phyloP scores from a whole-genome alignment of 2,329 filamentous ascomycete genomes.

The Botryosphaeria dothidea region DNA sequence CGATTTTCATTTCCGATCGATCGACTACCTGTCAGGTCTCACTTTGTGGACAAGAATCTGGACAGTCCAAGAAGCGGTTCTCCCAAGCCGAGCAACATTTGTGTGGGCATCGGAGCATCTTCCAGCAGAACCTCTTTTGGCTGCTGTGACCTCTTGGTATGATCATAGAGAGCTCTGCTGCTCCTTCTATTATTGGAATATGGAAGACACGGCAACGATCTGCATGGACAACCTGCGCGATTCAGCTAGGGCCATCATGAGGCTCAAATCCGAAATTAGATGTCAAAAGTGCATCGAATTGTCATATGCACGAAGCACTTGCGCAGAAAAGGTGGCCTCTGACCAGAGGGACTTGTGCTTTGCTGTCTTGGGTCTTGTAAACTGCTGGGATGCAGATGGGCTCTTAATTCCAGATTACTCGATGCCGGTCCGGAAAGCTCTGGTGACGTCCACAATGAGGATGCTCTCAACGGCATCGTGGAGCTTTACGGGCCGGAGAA shows the following conservation, averaged over 20 bases:
- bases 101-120: background rate
- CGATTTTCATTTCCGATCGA: background rate
- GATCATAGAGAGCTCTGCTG: background rate
- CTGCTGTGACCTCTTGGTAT: background rate
- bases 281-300: background rate
- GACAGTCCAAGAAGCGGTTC: background rate
- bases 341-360: background rate
- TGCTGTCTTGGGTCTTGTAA: background rate
- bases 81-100: background rate
- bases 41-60: background rate
- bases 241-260: too few species aligned
- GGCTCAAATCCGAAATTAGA: background rate
- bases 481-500: background rate
- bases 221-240: too few species aligned
- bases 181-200: background rate
- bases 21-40: background rate
- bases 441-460: background rate
- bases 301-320: background rate
- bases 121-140: background rate
- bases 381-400: background rate
- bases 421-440: background rate
- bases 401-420: background rate
- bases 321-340: background rate
- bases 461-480: background rate
- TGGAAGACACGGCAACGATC: background rate